phyloP scores from a whole-genome alignment of 768 basidiomycete genomes.

The Leccinum obscurum region DNA sequence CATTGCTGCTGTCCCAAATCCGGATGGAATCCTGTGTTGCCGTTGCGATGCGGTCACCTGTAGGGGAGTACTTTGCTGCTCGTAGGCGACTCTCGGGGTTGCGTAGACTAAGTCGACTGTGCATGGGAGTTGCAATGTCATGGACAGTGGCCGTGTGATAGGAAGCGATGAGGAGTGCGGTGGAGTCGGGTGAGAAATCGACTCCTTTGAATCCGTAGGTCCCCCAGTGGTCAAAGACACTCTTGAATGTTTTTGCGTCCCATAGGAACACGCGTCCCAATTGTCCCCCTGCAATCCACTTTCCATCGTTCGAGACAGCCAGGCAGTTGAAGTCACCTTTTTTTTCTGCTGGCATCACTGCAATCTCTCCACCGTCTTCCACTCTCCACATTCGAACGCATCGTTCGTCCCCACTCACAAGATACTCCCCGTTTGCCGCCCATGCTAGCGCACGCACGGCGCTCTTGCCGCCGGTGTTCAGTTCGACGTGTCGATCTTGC shows the following conservation, averaged over 20 bases:
- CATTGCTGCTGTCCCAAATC: background rate
- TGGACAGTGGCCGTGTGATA: background rate
- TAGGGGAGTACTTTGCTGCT: background rate
- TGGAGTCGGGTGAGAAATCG: background rate
- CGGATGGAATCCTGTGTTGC: background rate
- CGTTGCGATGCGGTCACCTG: background rate
- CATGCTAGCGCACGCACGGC: no score
- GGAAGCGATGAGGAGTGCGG: background rate
- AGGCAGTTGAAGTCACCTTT: no score
- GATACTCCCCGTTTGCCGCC: no score
- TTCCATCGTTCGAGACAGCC: no score
- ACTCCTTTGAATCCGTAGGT: background rate
- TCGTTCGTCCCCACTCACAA: no score
- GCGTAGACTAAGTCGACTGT: background rate
- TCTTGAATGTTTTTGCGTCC: background rate
- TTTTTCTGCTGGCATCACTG: no score
- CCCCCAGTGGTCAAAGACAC: background rate
- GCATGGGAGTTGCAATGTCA: background rate
- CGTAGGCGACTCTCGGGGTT: background rate
- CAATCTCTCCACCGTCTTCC: no score
- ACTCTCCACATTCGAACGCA: no score
- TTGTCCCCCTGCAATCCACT: no score
- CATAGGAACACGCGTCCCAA: no score
- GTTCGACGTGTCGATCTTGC: no score
- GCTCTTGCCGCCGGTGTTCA: no score